phyloP scores from a whole-genome alignment of 116 monocot genomes.

The Phalaenopsis hybrid region DNA sequence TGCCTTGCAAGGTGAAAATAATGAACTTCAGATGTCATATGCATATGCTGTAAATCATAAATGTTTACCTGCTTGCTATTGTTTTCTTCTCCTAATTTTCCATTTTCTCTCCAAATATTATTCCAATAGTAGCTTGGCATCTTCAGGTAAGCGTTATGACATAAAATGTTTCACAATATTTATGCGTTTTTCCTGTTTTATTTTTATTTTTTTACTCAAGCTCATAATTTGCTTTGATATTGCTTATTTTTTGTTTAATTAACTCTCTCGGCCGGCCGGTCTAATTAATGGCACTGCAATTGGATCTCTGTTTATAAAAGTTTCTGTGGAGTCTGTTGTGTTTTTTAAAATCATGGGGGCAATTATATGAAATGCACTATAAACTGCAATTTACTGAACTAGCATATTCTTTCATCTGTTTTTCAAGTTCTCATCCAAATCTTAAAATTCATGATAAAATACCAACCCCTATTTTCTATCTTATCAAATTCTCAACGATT shows the following conservation, averaged over 20 bases:
- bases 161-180: neutral
- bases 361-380: no score
- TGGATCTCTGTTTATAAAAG: neutral
- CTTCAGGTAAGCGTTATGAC: neutral
- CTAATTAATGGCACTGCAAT: neutral
- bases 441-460: no score
- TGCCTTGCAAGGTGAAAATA: conserved; percentile 26
- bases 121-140: neutral
- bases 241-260: neutral
- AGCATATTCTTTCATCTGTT: no score
- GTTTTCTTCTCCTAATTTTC: neutral
- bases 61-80: neutral
- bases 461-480: no score
- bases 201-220: neutral
- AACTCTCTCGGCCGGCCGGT: neutral
- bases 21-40: neutral
- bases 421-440: no score
- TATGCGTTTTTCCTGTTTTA: neutral
- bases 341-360: no score
- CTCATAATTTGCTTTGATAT: neutral
- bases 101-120: neutral
- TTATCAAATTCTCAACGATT: no score
- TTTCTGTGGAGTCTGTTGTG: neutral
- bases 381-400: no score
- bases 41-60: neutral